Evolutionary conservation across 1,139 yeast genomes (phyloP), one percentile per base, ranked within the genome.

Genomic region (Scheffersomyces insectosa): DNA sequence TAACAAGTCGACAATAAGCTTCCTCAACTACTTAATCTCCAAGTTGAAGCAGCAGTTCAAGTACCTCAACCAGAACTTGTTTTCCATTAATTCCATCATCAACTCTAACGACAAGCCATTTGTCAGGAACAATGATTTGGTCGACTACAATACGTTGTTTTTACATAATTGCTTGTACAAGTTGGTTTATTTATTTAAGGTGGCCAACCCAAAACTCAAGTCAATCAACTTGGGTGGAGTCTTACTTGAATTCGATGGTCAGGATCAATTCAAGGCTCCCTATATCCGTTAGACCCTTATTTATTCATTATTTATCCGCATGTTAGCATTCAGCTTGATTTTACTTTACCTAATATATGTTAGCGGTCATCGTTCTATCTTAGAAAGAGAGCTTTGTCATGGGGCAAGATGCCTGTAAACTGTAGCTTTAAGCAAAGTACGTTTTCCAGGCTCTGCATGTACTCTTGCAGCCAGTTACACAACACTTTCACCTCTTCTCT

Each of bases 11-110:
- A 57, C 56, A 37, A 33, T 54, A 35, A 47, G 46, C 41, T 62
- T 58, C 38, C 53, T 60, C 36, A 52, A 57, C 31, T 57, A 52
- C 41, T 32, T 62, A 35, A 46, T 60, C 8, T 46, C 54, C n/a
- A 46, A 47, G 25, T 50, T 60, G 36, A 60, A 60, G 47, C 50
- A 54, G n/a, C 60, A 57, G 40, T 53, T 57, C 37, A 45, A 46
- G 13, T 52, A 44, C 39, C 40, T 54, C 12, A 52, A 56, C 37
- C 57, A 57, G 41, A 61, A 60, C 44, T 43, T 62, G 11, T 58
- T 51, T 41, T 48, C 60, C 12, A 54, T 59, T 28, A 57, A 55
- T 39, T 58, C 65, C 7, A 48, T 56, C 9, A 53, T 61, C 30
- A 56, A 60, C 37, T 45, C 53, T 11, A 43, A 45, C n/a, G 54